Percentiles rank a stretch among this genome's conserved stretches.
phyloP scores from a whole-genome alignment of 805 yeast genomes.

The Candida ascalaphidarum region DNA sequence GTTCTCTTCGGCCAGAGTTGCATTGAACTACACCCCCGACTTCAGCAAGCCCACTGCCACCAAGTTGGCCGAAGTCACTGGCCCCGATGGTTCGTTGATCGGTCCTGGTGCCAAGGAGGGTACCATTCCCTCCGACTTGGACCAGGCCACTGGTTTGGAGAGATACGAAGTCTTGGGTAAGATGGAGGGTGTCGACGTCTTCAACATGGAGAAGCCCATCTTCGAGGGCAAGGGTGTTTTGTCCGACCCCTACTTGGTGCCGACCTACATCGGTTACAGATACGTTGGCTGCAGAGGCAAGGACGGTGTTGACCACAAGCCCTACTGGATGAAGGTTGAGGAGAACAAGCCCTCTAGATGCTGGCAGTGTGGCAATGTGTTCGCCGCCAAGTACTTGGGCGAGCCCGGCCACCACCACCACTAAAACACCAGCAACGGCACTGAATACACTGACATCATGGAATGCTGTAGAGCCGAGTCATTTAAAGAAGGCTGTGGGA shows the following conservation, averaged over 20 bases:
- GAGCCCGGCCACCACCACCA: slow-evolving; percentile 60
- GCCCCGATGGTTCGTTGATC: slow-evolving; percentile 61
- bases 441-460: too few species aligned
- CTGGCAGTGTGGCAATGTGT: slow-evolving; percentile 98
- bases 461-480: too few species aligned
- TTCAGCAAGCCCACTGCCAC: too few species aligned
- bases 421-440: too few species aligned
- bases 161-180: slow-evolving; percentile 92
- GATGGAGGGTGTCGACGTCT: slow-evolving; percentile 90
- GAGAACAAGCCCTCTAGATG: slow-evolving; percentile 82
- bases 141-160: slow-evolving; percentile 97
- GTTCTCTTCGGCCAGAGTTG: slow-evolving; percentile 23
- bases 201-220: slow-evolving; percentile 83
- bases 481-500: too few species aligned
- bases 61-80: slow-evolving; percentile 68
- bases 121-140: slow-evolving; percentile 84
- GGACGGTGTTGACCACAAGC: slow-evolving; percentile 77
- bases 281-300: slow-evolving; percentile 97
- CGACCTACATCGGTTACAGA: slow-evolving; percentile 86
- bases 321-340: slow-evolving; percentile 89
- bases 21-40: too few species aligned
- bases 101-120: slow-evolving; percentile 89
- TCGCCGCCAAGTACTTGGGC: slow-evolving; percentile 82
- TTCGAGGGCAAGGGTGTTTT: slow-evolving; percentile 86
- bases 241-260: slow-evolving; percentile 80